phyloP scores from a whole-genome alignment of 768 basidiomycete genomes.

The Cystofilobasidium bisporidii region DNA sequence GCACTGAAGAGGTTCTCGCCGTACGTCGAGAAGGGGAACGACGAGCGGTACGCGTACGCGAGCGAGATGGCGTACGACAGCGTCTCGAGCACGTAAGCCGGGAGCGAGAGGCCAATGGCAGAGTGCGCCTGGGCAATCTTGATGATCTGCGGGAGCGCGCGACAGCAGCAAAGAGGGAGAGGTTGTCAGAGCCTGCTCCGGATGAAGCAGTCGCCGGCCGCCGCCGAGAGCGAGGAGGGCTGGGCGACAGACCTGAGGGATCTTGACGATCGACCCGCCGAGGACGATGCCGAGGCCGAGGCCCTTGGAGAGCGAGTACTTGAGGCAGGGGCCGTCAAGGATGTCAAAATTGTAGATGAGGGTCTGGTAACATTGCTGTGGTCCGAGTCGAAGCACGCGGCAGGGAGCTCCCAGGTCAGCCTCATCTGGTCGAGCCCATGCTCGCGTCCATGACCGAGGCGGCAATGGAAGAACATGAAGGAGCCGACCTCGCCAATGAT shows the following conservation, averaged over 20 bases:
- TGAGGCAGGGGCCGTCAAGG: constrained; percentile 68
- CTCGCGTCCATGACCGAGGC: too few relatives aligned
- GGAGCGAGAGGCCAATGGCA: constrained; percentile 75
- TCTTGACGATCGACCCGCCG: constrained; percentile 86
- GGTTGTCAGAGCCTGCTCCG: too few relatives aligned
- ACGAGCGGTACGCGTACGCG: constrained; percentile 71
- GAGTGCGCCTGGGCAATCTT: constrained; percentile 43
- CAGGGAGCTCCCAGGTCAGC: constrained; percentile 12
- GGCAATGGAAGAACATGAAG: neutral
- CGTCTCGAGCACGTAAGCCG: constrained; percentile 83
- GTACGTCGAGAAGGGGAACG: constrained; percentile 92
- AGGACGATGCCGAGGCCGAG: constrained; percentile 85
- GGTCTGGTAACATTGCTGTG: constrained; percentile 78
- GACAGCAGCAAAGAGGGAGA: neutral
- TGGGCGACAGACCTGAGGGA: constrained; percentile 61
- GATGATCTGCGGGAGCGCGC: constrained; percentile 11
- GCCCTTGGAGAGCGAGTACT: constrained; percentile 83
- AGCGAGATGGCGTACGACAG: constrained; percentile 80
- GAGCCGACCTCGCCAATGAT: constrained; percentile 64
- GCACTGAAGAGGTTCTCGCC: constrained; percentile 80
- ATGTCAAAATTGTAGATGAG: constrained; percentile 79
- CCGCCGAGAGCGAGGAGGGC: neutral
- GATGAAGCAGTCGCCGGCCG: too few relatives aligned
- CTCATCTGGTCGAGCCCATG: too few relatives aligned
- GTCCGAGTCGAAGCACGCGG: constrained; percentile 11